Percentiles rank a stretch among this genome's conserved stretches.
Evolutionary conservation across 306 rosid genomes (phyloP).

Genomic region (Dryas octopetala): DNA sequence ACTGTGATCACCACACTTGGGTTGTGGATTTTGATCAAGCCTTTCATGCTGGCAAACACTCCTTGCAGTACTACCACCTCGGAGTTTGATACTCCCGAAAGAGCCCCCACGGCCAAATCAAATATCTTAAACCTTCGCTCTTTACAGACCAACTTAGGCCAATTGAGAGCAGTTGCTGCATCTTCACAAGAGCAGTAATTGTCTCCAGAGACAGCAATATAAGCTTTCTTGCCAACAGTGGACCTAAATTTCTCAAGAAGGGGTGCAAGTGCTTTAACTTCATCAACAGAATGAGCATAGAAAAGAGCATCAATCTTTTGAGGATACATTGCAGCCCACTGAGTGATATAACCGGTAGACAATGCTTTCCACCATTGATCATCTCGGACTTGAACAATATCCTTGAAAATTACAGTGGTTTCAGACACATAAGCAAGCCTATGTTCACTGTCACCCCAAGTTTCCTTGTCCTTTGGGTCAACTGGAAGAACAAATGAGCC

Average conservation of each 20-base stretch:
- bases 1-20: constrained; percentile 82
- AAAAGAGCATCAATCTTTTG: constrained; percentile 90
- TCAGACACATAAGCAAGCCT: constrained; percentile 93
- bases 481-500: constrained; percentile 92
- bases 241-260: constrained; percentile 85
- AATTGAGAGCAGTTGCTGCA: constrained; percentile 66
- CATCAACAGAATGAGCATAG: constrained; percentile 77
- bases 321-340: constrained; percentile 96
- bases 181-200: constrained; percentile 71
- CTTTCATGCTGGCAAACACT: constrained; percentile 86
- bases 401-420: constrained; percentile 96
- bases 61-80: constrained; percentile 80
- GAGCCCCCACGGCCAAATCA: constrained; percentile 62
- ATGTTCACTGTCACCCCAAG: constrained; percentile 99
- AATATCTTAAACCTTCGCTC: constrained; percentile 87
- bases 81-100: constrained; percentile 69
- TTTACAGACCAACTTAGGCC: constrained; percentile 79
- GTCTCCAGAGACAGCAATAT: constrained; percentile 76
- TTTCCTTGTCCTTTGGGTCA: constrained; percentile 82
- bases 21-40: constrained; percentile 81
- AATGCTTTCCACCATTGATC: constrained; percentile 99
- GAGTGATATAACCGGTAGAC: constrained; percentile 81
- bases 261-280: constrained; percentile 75
- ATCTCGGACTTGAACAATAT: constrained; percentile 85
- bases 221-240: constrained; percentile 79